phyloP scores from a whole-genome alignment of 305 asterid genomes.

The Rubia occidens region DNA sequence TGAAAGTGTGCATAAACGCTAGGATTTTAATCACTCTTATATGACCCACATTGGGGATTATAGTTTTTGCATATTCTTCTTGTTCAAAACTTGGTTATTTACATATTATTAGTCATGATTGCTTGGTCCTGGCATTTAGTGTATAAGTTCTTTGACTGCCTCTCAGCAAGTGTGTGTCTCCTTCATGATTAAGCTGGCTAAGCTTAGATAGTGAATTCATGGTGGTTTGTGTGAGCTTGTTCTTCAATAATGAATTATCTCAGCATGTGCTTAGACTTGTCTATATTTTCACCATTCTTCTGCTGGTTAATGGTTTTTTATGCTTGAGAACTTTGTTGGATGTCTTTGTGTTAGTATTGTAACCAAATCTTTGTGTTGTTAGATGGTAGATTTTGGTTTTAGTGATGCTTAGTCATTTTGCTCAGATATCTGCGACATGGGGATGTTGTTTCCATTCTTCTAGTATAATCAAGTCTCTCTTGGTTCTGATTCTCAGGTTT shows the following conservation, averaged over 20 bases:
- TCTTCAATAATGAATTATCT: not conserved
- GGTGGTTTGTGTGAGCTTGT: not conserved
- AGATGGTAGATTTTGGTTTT: not conserved
- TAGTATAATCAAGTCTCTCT: constrained; percentile 3
- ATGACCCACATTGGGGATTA: constrained; percentile 15
- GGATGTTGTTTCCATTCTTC: not conserved
- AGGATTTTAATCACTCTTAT: constrained; percentile 20
- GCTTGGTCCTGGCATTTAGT: constrained; percentile 29
- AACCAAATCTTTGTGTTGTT: not conserved
- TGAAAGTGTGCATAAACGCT: constrained; percentile 36
- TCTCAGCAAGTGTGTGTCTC: constrained; percentile 15
- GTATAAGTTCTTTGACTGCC: constrained; percentile 28
- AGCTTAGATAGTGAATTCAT: not conserved
- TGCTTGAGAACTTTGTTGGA: not conserved
- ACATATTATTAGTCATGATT: constrained; percentile 7
- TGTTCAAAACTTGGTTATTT: constrained; percentile 12
- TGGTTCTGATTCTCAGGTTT: constrained; percentile 29
- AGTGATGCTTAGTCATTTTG: not conserved
- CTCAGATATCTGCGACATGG: not conserved
- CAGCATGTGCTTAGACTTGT: not conserved
- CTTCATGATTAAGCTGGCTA: not conserved
- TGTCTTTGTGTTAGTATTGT: not conserved
- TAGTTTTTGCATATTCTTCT: constrained; percentile 18
- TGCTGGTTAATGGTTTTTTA: not conserved
- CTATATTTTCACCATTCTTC: constrained; percentile 2